Base-by-base conservation (phyloP, 2,329 filamentous ascomycete species). In the Epichloe sibirici region DNA sequence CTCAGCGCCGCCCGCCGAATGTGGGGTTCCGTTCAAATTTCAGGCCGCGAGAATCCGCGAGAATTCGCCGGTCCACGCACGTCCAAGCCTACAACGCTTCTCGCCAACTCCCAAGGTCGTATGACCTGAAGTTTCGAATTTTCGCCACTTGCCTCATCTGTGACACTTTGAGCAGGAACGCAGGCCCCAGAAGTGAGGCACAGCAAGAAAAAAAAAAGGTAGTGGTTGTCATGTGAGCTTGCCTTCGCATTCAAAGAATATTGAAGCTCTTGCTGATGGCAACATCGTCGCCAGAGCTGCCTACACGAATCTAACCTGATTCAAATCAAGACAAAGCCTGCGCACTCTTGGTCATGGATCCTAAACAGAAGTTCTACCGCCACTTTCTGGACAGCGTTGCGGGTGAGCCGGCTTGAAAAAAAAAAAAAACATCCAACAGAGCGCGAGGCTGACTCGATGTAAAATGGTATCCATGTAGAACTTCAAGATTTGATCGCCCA, bases 281-380 rank as follows among this genome's bases (percentile, higher is more conserved):
- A 40, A 12, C 21, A 34, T 23, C 17, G 3, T 7, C 23, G 25
- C 17, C 17, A 15, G n/a, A 25, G 5, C 34, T 38, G 34, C 35
- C 9, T 28, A 47, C 11, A 23, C 23, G 5, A 23, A 12, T 15
- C 46, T 39, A 3, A 7, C 4, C 28, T 21, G 28, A 8, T 40
- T 21, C 2, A 7, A 25, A 28, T 15, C 45, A 23, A 17, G 23
- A 13, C 35, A 39, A 38, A 31, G 9, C 9, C 31, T 8, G 15
- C 34, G 44, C 40, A 31, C 3, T 13, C 9, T 40, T 21, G 2
- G 42, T 25, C 51, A 69, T 70, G 68, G 66, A 70, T 54, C 63
- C 66, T 53, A 93, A 90, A 59, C 85, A 91, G 63, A 81, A 81
- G 39, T 95, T 95, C 72, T 90, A 91, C 66, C 81, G 82, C 60